Percentiles rank a stretch among this genome's conserved stretches.
Evolutionary conservation across 306 rosid genomes (phyloP).

Genomic region (Pyrus pyrifolia): DNA sequence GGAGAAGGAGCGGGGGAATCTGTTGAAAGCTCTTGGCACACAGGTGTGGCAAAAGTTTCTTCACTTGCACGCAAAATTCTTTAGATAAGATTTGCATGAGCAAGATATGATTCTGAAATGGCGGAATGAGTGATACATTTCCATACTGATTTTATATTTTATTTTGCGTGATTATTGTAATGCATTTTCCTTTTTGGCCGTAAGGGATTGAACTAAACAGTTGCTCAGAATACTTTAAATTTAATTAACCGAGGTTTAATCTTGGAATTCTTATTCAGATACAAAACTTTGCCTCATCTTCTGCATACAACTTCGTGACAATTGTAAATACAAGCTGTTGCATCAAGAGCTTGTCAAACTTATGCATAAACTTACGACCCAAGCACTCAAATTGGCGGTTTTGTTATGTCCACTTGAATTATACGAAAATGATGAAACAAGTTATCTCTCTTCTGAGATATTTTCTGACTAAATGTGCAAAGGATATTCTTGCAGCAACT

Average conservation of each 20-base stretch:
- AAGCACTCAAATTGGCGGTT: not conserved
- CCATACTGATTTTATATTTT: not conserved
- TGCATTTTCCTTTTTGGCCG: not conserved
- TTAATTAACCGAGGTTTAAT: not conserved
- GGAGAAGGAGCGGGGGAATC: conserved; percentile 90
- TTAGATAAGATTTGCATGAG: conserved; percentile 1
- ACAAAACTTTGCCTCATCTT: not conserved
- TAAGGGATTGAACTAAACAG: not conserved
- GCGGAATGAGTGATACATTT: not conserved
- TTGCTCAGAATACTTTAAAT: not conserved
- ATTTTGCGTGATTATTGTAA: not conserved
- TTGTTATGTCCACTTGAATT: not conserved
- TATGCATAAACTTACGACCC: not conserved
- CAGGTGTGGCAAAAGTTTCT: conserved; percentile 47
- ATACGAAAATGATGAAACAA: not conserved
- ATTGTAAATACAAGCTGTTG: not conserved
- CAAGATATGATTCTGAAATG: not conserved
- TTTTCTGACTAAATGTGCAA: not conserved
- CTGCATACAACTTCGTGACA: not conserved
- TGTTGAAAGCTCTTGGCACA: conserved; percentile 89
- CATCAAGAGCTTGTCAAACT: not conserved
- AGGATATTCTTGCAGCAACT: not conserved
- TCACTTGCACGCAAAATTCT: not conserved
- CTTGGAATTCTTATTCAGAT: not conserved
- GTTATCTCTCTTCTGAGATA: not conserved